Base-by-base conservation (phyloP, 371 early-diverging fungal species). In the Zychaea mexicana region DNA sequence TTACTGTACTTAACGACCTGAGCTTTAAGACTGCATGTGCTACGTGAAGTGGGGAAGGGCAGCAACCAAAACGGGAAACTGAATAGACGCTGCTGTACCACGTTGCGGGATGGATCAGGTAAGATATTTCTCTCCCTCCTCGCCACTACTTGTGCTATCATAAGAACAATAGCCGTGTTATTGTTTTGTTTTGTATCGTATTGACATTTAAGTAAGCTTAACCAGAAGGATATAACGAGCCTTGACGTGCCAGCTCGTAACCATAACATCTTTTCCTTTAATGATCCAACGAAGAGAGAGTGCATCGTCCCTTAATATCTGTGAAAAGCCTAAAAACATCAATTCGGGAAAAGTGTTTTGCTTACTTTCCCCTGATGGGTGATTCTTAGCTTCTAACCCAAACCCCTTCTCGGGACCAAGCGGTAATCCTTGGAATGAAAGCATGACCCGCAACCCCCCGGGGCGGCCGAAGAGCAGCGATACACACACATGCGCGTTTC, bases 391-490 rank as follows among this genome's bases (percentile, higher is more conserved):
- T 49, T 22, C 22, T n/a, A n/a, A n/a, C n/a, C n/a, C n/a, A n/a
- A n/a, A n/a, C n/a, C n/a, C n/a, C n/a, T n/a, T n/a, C n/a, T n/a
- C 22, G 49, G 49, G 49, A 49, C 49, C 49, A 49, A 24, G 26
- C 49, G 49, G 49, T 49, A 49, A 24, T 49, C 22, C 24, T 49
- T 49, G 49, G 49, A 49, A 49, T 28, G 5, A 22, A 36, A 49
- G 21, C 22, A 49, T 49, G 22, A 24, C 21, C 49, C 24, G 49
- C 38, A 15, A n/a, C n/a, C n/a, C 42, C 42, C 3, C 42, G 15
- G 42, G 13, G 4, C 7, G 15, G 0, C 42, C 15, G 42, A 42
- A 42, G n/a, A n/a, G n/a, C n/a, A n/a, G n/a, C 42, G 4, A 24
- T 49, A 24, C 26, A 49, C 49, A 22, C 22, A 6, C 7, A 9